Evolutionary conservation across 176 grass and related monocot species (phyloP), one percentile per base, ranked within the genome.

Genomic region (Cenchrus fungigraminus): DNA sequence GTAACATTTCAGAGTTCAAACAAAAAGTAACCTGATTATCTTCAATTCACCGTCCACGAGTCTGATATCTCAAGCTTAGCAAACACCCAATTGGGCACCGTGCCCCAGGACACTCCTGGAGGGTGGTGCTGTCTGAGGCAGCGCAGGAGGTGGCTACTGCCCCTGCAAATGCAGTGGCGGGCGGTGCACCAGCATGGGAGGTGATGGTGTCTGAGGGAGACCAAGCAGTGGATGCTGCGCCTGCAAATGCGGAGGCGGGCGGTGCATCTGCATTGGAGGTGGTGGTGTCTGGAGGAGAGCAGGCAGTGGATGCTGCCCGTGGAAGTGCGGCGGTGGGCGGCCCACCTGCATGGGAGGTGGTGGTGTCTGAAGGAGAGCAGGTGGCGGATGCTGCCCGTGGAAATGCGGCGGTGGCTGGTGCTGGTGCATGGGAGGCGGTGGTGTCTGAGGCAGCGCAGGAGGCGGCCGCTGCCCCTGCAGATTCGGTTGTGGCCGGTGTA

Each of bases 391-490:
- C 11, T 81, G 65, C 32, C 50, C 6, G n/a, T 12, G 50, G 29
- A 43, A 81, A 67, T 81, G 50, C 15, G 49, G 49, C 8, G 8
- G 31, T 40, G 51, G 73, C 4, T 2, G 72, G 7, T 40, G 51
- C 45, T 31, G 71, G 13, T 16, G 71, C 73, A 12, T 20, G 29
- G 50, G 51, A 55, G 25, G 28, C 9, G 72, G 13, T 12, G 51
- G 29, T 75, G 29, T 2, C 4, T 11, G 73, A 57, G 0, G 52
- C 52, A 40, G 15, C 53, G 15, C 73, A 42, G 54, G 53, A 32
- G 51, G 63, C 19, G 51, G 70, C 37, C 6, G 82, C 17, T 65
- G 42, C 66, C 20, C 53, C 74, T 78, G 73, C 16, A 77, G 69
- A 77, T 19, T 22, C 22, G 60, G 37, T 0, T 46, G 77, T 13